phyloP scores from a whole-genome alignment of 1,284 basidiomycete species.

The Puccinia coronata region DNA sequence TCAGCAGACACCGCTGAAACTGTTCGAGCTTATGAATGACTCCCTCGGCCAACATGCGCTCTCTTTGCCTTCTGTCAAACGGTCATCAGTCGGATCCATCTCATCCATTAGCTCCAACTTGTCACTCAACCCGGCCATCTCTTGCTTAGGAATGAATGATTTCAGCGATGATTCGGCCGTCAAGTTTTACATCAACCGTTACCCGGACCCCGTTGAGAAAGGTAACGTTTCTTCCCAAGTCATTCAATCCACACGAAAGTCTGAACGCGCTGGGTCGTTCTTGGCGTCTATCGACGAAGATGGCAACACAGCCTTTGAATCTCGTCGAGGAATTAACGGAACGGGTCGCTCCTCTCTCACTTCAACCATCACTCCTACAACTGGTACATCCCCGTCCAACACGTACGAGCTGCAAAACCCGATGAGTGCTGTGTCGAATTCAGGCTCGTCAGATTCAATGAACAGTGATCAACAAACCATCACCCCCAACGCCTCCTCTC shows the following conservation, averaged over 20 bases:
- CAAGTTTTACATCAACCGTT: slow-evolving; percentile 85
- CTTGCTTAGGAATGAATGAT: slow-evolving; percentile 88
- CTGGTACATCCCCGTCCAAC: not conserved
- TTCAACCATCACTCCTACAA: not conserved
- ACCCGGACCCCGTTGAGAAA: not conserved
- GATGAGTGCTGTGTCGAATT: not conserved
- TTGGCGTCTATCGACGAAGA: slow-evolving; percentile 35
- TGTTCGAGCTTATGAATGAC: slow-evolving; percentile 81
- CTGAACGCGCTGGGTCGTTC: slow-evolving; percentile 24
- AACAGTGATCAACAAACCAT: slow-evolving; percentile 62
- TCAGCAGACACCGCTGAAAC: slow-evolving; percentile 75
- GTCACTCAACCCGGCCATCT: slow-evolving; percentile 84
- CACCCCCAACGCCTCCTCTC: slow-evolving; percentile 64
- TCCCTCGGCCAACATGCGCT: slow-evolving; percentile 56
- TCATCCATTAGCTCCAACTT: slow-evolving; percentile 86
- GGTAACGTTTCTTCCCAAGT: not conserved
- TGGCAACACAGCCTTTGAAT: not conserved
- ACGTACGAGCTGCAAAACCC: not conserved
- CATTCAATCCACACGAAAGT: slow-evolving; percentile 28
- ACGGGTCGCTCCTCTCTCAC: not conserved
- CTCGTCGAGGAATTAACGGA: not conserved
- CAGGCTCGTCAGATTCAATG: slow-evolving; percentile 62
- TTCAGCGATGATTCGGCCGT: slow-evolving; percentile 95
- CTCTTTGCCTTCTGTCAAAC: slow-evolving; percentile 75
- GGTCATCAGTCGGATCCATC: slow-evolving; percentile 89